Base-by-base conservation (phyloP, 768 basidiomycete species). In the Mycena vulgaris region DNA sequence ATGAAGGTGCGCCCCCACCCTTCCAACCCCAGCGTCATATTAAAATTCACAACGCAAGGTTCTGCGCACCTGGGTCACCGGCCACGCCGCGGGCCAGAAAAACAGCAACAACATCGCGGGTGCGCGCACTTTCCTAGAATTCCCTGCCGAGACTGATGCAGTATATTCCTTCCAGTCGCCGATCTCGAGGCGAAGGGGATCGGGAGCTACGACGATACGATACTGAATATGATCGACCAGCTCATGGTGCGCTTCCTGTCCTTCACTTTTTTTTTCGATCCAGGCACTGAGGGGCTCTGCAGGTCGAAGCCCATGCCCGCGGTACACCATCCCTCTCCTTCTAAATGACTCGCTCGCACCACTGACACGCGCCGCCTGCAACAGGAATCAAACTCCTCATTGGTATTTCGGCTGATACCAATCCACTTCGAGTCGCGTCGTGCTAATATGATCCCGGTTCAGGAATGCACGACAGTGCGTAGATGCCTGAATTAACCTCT, bases 241-340 rank as follows among this genome's bases (percentile, higher is more conserved):
- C 72, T 84, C 51, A 84, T 84, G 83, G 68, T 78, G 78, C 35
- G n/a, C n/a, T n/a, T n/a, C n/a, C n/a, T n/a, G n/a, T n/a, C n/a
- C n/a, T n/a, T n/a, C n/a, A n/a, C n/a, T n/a, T n/a, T n/a, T n/a
- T n/a, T n/a, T n/a, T n/a, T n/a, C n/a, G n/a, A n/a, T n/a, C n/a
- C n/a, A n/a, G n/a, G n/a, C n/a, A n/a, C n/a, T n/a, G n/a, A n/a
- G n/a, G n/a, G n/a, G n/a, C n/a, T n/a, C 17, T 23, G 7, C 48
- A 76, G 75, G 75, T 83, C 47, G 80, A 81, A 25, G 80, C 82
- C 0, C 73, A 82, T 33, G 68, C 72, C 2, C 76, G 79, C 53
- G 82, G 82, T 62, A 75, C n/a, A 80, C 65, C 76, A 78, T 77
- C 27, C 47, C 55, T 2, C 21, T 65, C 49, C 49, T 39, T 16